These are phyloP conservation scores for Bipolaris bicolor DNA, from an alignment of 2,329 filamentous ascomycete genomes.

Conservation along the genomic window DNA sequence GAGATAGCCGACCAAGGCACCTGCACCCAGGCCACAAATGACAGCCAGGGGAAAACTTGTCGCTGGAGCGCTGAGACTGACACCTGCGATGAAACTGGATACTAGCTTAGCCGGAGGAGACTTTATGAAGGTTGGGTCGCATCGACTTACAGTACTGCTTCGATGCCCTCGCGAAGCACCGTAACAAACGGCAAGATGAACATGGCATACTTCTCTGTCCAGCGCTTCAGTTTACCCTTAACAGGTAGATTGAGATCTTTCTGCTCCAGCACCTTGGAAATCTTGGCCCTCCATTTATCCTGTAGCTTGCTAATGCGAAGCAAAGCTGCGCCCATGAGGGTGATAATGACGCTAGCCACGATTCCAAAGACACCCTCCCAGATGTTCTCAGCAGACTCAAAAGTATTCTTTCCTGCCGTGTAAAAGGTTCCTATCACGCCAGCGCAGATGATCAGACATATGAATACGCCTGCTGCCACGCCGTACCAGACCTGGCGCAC, in stretches of 20 bases:
- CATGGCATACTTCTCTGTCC: conserved; percentile 81
- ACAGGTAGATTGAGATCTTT: conserved; percentile 52
- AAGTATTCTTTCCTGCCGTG: conserved; percentile 69
- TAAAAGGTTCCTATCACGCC: conserved; percentile 75
- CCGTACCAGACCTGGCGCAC: conserved; percentile 74
- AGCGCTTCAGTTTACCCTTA: conserved; percentile 63
- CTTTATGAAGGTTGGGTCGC: neutral
- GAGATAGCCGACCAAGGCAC: conserved; percentile 70
- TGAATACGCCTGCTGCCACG: conserved; percentile 64
- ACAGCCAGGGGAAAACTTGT: conserved; percentile 79
- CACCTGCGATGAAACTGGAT: conserved; percentile 75
- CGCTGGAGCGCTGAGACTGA: conserved; percentile 77
- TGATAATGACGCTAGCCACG: conserved; percentile 79
- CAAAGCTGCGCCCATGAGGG: conserved; percentile 78
- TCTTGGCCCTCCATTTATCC: conserved; percentile 86
- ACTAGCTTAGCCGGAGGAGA: neutral
- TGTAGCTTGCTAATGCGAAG: conserved; percentile 83
- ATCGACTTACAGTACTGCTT: conserved; percentile 69
- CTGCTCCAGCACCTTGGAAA: conserved; percentile 70
- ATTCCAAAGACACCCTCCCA: conserved; percentile 83
- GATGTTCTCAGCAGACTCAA: conserved; percentile 72
- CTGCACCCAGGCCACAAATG: conserved; percentile 72
- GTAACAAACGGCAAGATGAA: conserved; percentile 87
- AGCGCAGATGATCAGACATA: conserved; percentile 68
- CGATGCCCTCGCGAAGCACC: conserved; percentile 83